Evolutionary conservation across 495 filamentous ascomycete genomes (phyloP), one percentile per base, ranked within the genome.

Genomic region (Aspergillus homomorphus): DNA sequence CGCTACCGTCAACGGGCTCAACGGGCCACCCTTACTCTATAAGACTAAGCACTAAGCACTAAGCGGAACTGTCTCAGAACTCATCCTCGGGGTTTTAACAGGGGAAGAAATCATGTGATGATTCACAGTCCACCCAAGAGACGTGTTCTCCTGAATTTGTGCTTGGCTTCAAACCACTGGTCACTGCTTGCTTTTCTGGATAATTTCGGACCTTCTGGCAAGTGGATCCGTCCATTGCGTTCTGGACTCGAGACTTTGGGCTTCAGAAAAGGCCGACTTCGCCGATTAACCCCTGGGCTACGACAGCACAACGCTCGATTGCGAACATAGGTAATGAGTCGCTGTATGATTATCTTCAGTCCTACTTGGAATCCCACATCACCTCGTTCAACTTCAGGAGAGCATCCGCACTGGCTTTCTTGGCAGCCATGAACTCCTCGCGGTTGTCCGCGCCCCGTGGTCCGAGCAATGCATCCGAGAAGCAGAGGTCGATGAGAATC

Each of bases 401-500:
- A 64, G 85, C 84, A 71, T 91, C 89, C n/a, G 84, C 85, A 77
- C 91, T 81, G 59, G 82, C 82, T 67, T 89, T 82, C 80, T 84
- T 88, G 42, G 89, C 89, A 46, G 83, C 79, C 62, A 89, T 81
- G 16, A 84, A 85, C 21, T 89, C 84, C 49, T 92, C 91, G 53
- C 91, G 78, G 66, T 87, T 85, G 46, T 86, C 82, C 60, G 84
- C 85, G 10, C 84, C 81, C 10, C 71, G 66, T 0, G 77, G 77
- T 7, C 77, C 77, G 10, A 70, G 68, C 57, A 92, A 70, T 60
- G 85, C 82, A 70, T 96, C 92, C 50, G 87, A 90, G 71, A 90
- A 97, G 67, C 87, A 93, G 51, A 98, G 73, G 70, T 96, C 89
- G 24, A 97, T 73, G 38, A 98, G 76, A 9, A 82, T 82, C 73